Base-by-base conservation (phyloP, 2,329 filamentous ascomycete species). In the Thielaviopsis punctulata region DNA sequence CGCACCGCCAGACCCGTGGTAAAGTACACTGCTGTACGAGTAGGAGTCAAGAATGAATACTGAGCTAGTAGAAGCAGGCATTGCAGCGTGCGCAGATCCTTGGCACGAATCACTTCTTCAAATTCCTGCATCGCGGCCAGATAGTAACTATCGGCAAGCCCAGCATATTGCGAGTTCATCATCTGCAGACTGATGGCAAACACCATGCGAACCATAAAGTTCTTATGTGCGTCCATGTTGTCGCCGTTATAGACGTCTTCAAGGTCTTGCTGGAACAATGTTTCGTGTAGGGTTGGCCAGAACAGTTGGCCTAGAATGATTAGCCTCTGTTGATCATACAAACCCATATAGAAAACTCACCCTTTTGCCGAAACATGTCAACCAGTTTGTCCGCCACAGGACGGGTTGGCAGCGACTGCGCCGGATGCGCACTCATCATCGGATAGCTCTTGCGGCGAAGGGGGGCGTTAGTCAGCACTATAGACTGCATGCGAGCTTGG, bases 111-210 rank as follows among this genome's bases (percentile, higher is more conserved):
- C 10, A 93, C 81, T 2, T 80, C 79, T 64, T 95, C 86, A 56
- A 96, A 80, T 60, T 82, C 82, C 56, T 82, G 80, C 68, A 96
- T 80, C 4, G 90, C 90, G 22, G 89, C 85, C 21, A 95, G 74
- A 62, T 95, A 96, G 67, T 94, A 96, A 62, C 87, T 89, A 66
- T 96, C 90, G 25, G 92, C 90, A 24, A 96, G 71, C 22, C 89
- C 89, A n/a, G 89, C 88, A 64, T 92, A 96, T 58, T 86, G 81
- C 0, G 82, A 78, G 62, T 89, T 86, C 60, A 95, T 74, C 65
- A 93, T 95, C 66, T 96, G 90, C 66, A 96, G 77, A 63, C 87
- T 90, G 61, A 95, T 94, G 25, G 92, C 90, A 61, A 96, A 80
- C 51, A 95, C 86, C 79, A 96, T 89, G 54, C 86, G 82, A 49